Percentiles rank a stretch among this genome's conserved stretches.
Conservation (phyloP, 2,329 filamentous ascomycete genomes). For the Pyrenophora graminea region DNA sequence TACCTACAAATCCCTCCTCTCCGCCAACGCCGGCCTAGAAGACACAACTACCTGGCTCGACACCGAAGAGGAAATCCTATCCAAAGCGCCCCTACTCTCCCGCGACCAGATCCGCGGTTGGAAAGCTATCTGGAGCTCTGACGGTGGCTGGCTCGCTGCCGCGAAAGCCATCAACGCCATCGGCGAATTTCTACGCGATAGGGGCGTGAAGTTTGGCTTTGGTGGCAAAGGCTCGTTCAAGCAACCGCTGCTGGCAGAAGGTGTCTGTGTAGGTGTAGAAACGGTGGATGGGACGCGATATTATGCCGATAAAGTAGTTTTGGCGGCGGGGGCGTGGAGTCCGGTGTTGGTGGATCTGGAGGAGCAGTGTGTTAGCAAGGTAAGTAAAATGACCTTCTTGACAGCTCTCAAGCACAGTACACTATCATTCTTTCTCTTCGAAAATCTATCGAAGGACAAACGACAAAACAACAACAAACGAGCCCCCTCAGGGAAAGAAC, state of each 20-base stretch:
- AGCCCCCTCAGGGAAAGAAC: too few relatives aligned
- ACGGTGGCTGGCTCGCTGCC: conserved; percentile 56
- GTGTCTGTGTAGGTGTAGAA: conserved; percentile 49
- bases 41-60: conserved; percentile 51
- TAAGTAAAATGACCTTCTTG: conserved; percentile 35
- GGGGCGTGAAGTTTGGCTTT: conserved; percentile 51
- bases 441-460: too few relatives aligned
- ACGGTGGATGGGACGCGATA: conserved; percentile 50
- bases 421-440: too few relatives aligned
- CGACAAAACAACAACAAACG: too few relatives aligned
- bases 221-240: conserved; percentile 52
- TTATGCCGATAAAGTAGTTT: conserved; percentile 50
- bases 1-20: conserved; percentile 45
- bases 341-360: conserved; percentile 34
- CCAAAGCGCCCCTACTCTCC: conserved; percentile 47
- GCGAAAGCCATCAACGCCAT: conserved; percentile 55
- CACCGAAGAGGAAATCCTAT: conserved; percentile 51
- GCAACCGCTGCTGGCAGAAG: conserved; percentile 46
- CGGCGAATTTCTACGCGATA: conserved; percentile 44
- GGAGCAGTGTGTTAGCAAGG: conserved; percentile 55
- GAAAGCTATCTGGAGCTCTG: conserved; percentile 52
- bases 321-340: conserved; percentile 48
- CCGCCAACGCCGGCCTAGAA: conserved; percentile 40
- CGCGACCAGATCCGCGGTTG: conserved; percentile 52
- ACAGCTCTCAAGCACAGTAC: too few relatives aligned